These are phyloP conservation scores for Aureobasidium sp. DNA, from an alignment of 2,329 filamentous ascomycete species.

Conservation along the genomic window DNA sequence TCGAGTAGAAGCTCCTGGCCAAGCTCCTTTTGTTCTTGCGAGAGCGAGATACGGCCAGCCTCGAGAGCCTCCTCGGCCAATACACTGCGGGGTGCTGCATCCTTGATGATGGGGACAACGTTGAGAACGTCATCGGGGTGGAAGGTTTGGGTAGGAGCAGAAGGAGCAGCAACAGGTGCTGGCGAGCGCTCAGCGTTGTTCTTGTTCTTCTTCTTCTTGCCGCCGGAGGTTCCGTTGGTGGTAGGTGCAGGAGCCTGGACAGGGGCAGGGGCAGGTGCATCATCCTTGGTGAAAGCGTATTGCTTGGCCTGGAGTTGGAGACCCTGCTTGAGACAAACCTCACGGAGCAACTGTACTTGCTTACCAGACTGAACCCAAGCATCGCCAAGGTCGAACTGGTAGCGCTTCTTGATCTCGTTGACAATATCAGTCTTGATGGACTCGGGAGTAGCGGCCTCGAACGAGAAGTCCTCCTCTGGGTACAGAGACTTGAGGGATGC, in stretches of 20 bases:
- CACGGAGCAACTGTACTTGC: slow-evolving; percentile 78
- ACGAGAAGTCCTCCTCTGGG: slow-evolving; percentile 72
- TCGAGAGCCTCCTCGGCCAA: slow-evolving; percentile 94
- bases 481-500: slow-evolving; percentile 68
- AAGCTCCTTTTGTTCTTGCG: slow-evolving; percentile 90
- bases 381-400: slow-evolving; percentile 63
- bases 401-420: slow-evolving; percentile 65
- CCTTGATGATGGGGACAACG: slow-evolving; percentile 89
- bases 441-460: slow-evolving; percentile 70
- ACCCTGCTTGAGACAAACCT: slow-evolving; percentile 81
- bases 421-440: slow-evolving; percentile 63
- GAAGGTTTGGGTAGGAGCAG: slow-evolving; percentile 58
- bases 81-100: slow-evolving; percentile 82
- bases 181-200: slow-evolving; percentile 45
- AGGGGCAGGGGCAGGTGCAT: slow-evolving; percentile 17
- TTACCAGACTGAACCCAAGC: slow-evolving; percentile 63
- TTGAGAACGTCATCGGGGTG: slow-evolving; percentile 80
- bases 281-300: slow-evolving; percentile 57
- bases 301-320: slow-evolving; percentile 77
- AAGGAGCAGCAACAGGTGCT: slow-evolving; percentile 37
- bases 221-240: slow-evolving; percentile 26
- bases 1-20: slow-evolving; percentile 95
- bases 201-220: slow-evolving; percentile 54
- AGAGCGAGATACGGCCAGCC: slow-evolving; percentile 90
- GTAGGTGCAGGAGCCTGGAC: slow-evolving; percentile 27